phyloP scores from a whole-genome alignment of 345 rosid species.

The Jatropha curcas region DNA sequence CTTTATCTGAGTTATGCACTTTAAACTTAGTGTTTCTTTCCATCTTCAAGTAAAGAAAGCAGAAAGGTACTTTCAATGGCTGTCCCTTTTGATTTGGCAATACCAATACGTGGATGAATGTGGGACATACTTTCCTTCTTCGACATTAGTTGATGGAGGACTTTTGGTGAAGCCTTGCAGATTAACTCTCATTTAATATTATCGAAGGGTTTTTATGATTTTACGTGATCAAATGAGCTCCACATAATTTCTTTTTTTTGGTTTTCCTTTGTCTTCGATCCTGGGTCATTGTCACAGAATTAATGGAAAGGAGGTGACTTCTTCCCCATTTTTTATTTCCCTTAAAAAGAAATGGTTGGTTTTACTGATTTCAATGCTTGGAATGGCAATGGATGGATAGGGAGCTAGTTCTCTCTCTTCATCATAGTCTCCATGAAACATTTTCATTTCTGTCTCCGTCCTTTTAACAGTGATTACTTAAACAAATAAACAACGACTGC shows the following conservation, averaged over 20 bases:
- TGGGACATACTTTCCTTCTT: slow-evolving; percentile 15
- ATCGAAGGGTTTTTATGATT: not conserved
- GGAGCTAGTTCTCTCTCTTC: no score
- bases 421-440: no score
- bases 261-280: no score
- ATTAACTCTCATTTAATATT: no score
- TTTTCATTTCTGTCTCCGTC: no score
- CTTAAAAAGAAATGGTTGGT: no score
- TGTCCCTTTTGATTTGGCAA: not conserved
- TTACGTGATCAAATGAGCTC: not conserved
- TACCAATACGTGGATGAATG: slow-evolving; percentile 3
- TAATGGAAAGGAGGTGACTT: no score
- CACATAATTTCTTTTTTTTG: not conserved
- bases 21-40: not conserved
- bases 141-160: not conserved
- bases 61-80: not conserved
- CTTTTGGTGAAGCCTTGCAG: slow-evolving; percentile 4
- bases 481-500: no score
- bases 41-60: not conserved
- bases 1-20: slow-evolving; percentile 2
- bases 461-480: no score
- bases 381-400: no score
- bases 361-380: no score
- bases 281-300: not conserved
- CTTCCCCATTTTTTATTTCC: no score